Conservation (phyloP, 2,329 filamentous ascomycete genomes). For the Rutstroemia sp. region DNA sequence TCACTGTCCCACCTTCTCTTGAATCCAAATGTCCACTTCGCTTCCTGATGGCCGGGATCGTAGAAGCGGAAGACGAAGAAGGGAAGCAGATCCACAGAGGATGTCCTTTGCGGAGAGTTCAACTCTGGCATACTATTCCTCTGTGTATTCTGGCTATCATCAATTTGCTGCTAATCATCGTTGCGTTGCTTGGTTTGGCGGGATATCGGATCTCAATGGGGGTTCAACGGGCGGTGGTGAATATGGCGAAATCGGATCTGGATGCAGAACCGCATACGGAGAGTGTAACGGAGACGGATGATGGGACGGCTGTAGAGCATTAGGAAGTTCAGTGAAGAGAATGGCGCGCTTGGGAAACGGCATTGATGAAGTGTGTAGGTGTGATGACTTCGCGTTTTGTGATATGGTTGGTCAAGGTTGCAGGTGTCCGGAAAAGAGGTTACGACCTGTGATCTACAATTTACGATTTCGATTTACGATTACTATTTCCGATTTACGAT, state of each 20-base stretch:
- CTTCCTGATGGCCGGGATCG: constrained; percentile 20
- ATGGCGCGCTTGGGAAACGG: not conserved
- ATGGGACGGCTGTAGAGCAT: not conserved
- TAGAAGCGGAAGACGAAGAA: constrained; percentile 14
- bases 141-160: constrained; percentile 23
- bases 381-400: not conserved
- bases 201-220: constrained; percentile 19
- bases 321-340: not conserved
- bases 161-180: constrained; percentile 23
- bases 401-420: not conserved
- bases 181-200: constrained; percentile 23
- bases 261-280: constrained; percentile 11
- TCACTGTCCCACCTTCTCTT: constrained; percentile 8
- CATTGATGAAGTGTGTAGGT: not conserved
- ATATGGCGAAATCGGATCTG: constrained; percentile 12
- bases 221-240: constrained; percentile 12
- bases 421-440: not conserved
- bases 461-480: not conserved
- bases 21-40: constrained; percentile 22
- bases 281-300: constrained; percentile 9
- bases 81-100: constrained; percentile 9
- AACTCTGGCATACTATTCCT: constrained; percentile 26
- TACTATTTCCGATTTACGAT: not conserved
- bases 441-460: not conserved
- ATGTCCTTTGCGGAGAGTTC: constrained; percentile 22